Base-by-base conservation (phyloP, 2,329 filamentous ascomycete genomes). In the Nigrospora oryzae region DNA sequence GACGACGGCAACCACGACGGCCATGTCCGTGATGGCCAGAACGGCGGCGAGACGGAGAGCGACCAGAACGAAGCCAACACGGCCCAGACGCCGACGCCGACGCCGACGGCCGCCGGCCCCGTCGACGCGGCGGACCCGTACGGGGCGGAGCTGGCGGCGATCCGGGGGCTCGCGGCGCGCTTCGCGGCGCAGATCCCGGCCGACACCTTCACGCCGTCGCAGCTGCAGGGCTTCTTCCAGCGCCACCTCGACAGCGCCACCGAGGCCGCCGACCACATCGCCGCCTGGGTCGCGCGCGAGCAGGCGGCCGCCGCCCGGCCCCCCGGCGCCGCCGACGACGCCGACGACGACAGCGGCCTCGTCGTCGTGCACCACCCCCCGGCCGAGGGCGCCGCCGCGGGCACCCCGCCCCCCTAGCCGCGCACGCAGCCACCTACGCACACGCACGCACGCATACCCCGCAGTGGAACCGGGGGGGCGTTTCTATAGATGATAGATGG, bases 191-290 rank as follows among this genome's bases (percentile, higher is more conserved):
- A 60, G 5, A 54, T 64, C 1, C 62, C 61, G 1, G 58, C 63
- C 19, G 51, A 63, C 40, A 58, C 57, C 14, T 59, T 64, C 41
- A 62, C 62, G 1, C 62, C 62, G 12, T 64, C 61, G 13, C 60
- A 64, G 45, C 44, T 64, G 8, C 62, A 64, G 42, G 62, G 61
- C 0, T 64, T 62, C 44, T 64, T 64, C 30, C 62, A 64, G 40
- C 48, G 61, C 1, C 53, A 64, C 44, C 48, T 64, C 3, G 58
- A 60, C 13, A 58, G 54, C 15, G 56, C 62, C 7, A 40, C 45
- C 3, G 57, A 62, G 34, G 62, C 62, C 2, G 52, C 52, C 11
- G 51, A 52, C 4, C 55, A 48, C 40, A 53, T 61, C 13, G 46
- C 55, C 3, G 36, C 42, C 3, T 62, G 59, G 59, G 55, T 62